Base-by-base conservation (phyloP, 352 stramenopile genomes). In the Phytophthora pini region DNA sequence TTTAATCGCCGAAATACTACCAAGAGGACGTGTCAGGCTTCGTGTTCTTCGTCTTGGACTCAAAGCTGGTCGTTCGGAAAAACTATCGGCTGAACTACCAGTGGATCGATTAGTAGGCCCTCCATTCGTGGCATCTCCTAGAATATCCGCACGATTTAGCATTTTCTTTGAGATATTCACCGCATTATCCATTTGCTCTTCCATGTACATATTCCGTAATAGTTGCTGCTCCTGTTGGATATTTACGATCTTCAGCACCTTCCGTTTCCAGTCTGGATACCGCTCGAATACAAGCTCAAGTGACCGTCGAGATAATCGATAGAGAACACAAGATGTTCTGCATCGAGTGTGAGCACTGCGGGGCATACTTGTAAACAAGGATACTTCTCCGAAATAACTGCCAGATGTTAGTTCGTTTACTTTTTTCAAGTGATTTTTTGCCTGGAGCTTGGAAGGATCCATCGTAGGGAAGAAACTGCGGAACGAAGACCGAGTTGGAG, bases 201-300 rank as follows among this genome's bases (percentile, higher is more conserved):
- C 74, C 74, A 86, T 74, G 64, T 87, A 84, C 45, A 86, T 24
- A 41, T 88, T 88, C 5, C 74, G 69, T 5, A 87, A 56, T 44
- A 84, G 76, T 12, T 84, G 74, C 17, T 86, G 80, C 43, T 80
- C 66, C 31, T 77, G 70, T 57, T 85, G 74, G 15, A 83, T 85
- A 17, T 76, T 84, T 22, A 80, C 76, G 12, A 82, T 90, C 31
- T 78, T 77, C 31, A 85, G 51, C 2, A 88, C 80, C 43, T 81
- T 84, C 1, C 70, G 70, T 38, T 88, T 90, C 81, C 81, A 90
- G 22, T 88, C 77, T 0, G 81, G 81, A 50, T 90, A 87, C 15
- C 77, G 47, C 24, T 87, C 79, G 44, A 90, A 90, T 0, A 90
- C 81, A 13, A 87, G 65, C 27, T 88, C 75, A 12, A 90, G 63